Conservation (phyloP, 148 eudicot species). For the Hydrangea macrophylla region DNA sequence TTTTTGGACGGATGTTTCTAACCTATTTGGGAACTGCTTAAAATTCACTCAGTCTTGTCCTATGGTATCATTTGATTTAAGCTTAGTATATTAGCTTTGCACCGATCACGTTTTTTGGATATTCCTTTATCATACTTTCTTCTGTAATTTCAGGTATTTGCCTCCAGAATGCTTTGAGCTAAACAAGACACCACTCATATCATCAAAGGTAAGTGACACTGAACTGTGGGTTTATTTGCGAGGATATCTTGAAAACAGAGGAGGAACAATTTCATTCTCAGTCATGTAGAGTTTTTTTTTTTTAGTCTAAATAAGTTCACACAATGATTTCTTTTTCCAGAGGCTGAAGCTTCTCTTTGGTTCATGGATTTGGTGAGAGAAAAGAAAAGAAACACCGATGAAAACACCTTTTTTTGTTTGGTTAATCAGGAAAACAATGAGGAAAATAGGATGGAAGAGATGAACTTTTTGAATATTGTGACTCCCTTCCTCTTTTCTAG, state of each 20-base stretch:
- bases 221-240: neutral
- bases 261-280: neutral
- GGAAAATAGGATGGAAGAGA: too few species aligned
- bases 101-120: neutral
- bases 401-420: too few species aligned
- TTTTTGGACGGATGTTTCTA: neutral
- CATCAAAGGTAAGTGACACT: conserved; percentile 70
- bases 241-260: neutral
- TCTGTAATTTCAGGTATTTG: conserved; percentile 64
- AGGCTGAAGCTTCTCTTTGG: too few species aligned
- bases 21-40: neutral
- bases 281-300: neutral
- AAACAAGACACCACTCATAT: conserved; percentile 83
- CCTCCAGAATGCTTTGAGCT: conserved; percentile 99
- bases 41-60: neutral
- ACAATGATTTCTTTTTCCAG: neutral
- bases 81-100: neutral
- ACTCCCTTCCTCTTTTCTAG: too few species aligned
- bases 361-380: too few species aligned
- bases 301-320: neutral
- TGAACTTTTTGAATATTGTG: neutral
- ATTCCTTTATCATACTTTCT: conserved; percentile 5
- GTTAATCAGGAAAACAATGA: too few species aligned
- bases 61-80: neutral
- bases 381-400: too few species aligned